Evolutionary conservation across 1,284 basidiomycete genomes (phyloP).

Genomic region (Pholiota adiposa): DNA sequence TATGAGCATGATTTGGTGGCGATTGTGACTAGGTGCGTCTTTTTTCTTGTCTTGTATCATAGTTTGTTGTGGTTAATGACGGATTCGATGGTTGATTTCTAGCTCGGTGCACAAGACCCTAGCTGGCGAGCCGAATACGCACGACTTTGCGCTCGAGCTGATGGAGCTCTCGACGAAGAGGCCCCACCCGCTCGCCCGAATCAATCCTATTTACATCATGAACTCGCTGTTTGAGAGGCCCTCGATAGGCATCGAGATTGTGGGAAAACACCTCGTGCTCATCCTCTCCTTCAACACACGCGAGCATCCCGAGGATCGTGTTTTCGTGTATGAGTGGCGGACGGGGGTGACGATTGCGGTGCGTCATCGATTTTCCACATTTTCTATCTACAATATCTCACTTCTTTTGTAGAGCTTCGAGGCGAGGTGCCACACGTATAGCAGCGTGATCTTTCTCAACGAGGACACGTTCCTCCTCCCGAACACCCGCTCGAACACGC

Average conservation of each 20-base stretch:
- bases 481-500: conserved; percentile 34
- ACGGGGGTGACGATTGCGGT: conserved; percentile 41
- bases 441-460: conserved; percentile 45
- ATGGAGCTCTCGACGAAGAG: conserved; percentile 45
- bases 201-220: conserved; percentile 35
- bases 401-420: conserved; percentile 26
- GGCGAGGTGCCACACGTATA: conserved; percentile 36
- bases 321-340: conserved; percentile 49
- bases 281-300: conserved; percentile 34
- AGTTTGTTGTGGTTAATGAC: background rate
- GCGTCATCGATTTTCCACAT: conserved; percentile 14
- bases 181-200: conserved; percentile 44
- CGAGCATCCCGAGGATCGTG: conserved; percentile 30
- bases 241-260: conserved; percentile 49
- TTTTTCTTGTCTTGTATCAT: background rate
- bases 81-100: too few species aligned
- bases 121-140: background rate
- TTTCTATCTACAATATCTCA: background rate
- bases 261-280: conserved; percentile 50
- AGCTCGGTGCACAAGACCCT: background rate
- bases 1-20: conserved; percentile 55
- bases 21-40: conserved; percentile 41
- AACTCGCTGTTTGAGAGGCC: conserved; percentile 29
- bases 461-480: conserved; percentile 45
- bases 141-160: conserved; percentile 35